A percentile compares a stretch with the other conserved stretches of the same genome.
Conservation (phyloP, 140 eudicot species). For the Anethum foeniculum region DNA sequence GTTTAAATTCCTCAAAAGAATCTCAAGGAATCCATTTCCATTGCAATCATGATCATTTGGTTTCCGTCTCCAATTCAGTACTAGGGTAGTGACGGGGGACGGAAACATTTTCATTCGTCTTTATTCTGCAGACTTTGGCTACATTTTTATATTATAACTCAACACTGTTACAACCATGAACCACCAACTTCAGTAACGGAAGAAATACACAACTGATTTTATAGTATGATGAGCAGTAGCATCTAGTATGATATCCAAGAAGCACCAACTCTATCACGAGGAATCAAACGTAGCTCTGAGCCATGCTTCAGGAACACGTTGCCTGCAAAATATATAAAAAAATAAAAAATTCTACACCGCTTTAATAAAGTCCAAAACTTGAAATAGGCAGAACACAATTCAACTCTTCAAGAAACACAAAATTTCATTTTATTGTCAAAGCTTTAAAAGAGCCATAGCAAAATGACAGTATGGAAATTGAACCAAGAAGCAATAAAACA, state of each 20-base stretch:
- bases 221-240: background rate
- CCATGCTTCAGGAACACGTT: constrained; percentile 95
- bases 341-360: background rate
- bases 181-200: background rate
- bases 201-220: background rate
- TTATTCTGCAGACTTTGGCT: background rate
- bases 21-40: background rate
- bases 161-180: background rate
- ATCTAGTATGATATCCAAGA: constrained; percentile 1
- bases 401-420: background rate
- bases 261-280: constrained; percentile 96
- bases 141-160: background rate
- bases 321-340: constrained; percentile 38
- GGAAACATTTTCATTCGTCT: background rate
- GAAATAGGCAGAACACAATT: background rate
- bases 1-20: background rate
- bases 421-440: background rate
- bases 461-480: background rate
- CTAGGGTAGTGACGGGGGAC: background rate
- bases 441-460: background rate
- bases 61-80: background rate
- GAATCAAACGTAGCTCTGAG: constrained; percentile 84
- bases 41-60: background rate
- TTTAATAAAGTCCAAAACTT: background rate
- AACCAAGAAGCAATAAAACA: background rate